These are phyloP conservation scores for Xylariales sp. DNA, from an alignment of 2,329 filamentous ascomycete genomes.

Conservation along the genomic window DNA sequence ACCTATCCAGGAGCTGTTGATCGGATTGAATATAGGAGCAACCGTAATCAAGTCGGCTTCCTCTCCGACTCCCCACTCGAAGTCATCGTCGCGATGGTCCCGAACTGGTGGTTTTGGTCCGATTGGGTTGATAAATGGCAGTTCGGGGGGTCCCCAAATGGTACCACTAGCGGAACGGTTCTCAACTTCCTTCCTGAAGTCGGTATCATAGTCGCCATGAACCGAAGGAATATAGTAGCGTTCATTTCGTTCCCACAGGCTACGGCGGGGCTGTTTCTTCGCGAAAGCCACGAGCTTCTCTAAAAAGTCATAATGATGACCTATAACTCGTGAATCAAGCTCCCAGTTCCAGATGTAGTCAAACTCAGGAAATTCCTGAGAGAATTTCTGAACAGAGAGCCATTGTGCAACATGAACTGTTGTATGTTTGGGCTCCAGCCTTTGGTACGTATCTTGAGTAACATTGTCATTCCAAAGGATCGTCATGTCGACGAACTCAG, in stretches of 20 bases:
- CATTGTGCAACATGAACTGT: conserved; percentile 61
- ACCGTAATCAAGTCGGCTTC: conserved; percentile 71
- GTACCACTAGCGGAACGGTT: conserved; percentile 43
- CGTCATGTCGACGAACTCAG: conserved; percentile 66
- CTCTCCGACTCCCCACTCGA: conserved; percentile 72
- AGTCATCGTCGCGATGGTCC: conserved; percentile 59
- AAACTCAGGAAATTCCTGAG: conserved; percentile 71
- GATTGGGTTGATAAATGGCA: conserved; percentile 56
- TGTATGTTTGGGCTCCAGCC: conserved; percentile 54
- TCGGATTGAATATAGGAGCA: conserved; percentile 74
- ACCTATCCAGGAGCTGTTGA: conserved; percentile 70
- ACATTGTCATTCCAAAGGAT: conserved; percentile 71
- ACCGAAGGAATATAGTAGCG: conserved; percentile 68
- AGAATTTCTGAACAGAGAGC: conserved; percentile 72
- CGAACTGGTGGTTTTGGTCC: conserved; percentile 59
- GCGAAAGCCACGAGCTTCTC: conserved; percentile 61
- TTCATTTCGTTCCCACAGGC: conserved; percentile 69
- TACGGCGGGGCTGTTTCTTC: conserved; percentile 64
- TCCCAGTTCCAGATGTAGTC: conserved; percentile 88
- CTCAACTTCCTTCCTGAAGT: conserved; percentile 63
- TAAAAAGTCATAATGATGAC: conserved; percentile 77
- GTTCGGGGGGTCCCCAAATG: conserved; percentile 62
- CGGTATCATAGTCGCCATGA: conserved; percentile 63
- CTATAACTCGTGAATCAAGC: conserved; percentile 74
- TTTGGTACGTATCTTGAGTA: conserved; percentile 73